Percentiles rank a stretch among this genome's conserved stretches.
These are phyloP conservation scores for Diaporthe destruens DNA, from an alignment of 2,329 filamentous ascomycete species.

Conservation along the genomic window DNA sequence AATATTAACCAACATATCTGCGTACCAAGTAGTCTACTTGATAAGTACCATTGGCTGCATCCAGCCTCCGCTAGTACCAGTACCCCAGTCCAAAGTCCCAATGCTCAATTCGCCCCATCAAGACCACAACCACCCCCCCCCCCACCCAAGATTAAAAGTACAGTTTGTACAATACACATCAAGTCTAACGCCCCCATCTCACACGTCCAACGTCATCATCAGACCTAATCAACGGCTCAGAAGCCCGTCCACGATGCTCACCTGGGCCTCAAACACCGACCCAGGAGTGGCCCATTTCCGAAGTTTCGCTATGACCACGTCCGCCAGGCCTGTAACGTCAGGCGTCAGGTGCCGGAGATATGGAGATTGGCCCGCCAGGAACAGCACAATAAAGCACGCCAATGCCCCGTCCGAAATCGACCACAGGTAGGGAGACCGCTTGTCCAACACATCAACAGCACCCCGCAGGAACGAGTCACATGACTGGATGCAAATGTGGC, in stretches of 20 bases:
- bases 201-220: not conserved
- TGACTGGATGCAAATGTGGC: slow-evolving; percentile 52
- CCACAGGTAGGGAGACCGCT: slow-evolving; percentile 55
- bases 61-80: not conserved
- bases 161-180: not conserved
- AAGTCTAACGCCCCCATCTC: not conserved
- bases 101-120: not conserved
- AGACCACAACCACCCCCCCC: not conserved
- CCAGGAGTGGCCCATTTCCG: slow-evolving; percentile 50
- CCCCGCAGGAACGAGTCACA: slow-evolving; percentile 53
- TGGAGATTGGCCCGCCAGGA: slow-evolving; percentile 50
- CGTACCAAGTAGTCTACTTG: not conserved
- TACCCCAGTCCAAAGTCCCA: not conserved
- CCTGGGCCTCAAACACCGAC: slow-evolving; percentile 50
- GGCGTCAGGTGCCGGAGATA: slow-evolving; percentile 48
- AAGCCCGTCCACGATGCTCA: slow-evolving; percentile 46
- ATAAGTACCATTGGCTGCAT: too few species aligned
- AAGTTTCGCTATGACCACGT: slow-evolving; percentile 48
- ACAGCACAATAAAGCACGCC: slow-evolving; percentile 51
- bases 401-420: slow-evolving; percentile 52
- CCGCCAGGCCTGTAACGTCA: slow-evolving; percentile 48
- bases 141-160: not conserved
- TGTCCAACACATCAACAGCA: slow-evolving; percentile 52
- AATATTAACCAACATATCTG: not conserved
- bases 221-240: slow-evolving; percentile 1